phyloP scores from a whole-genome alignment of 2,329 filamentous ascomycete species.

The Didymella arachidicola region DNA sequence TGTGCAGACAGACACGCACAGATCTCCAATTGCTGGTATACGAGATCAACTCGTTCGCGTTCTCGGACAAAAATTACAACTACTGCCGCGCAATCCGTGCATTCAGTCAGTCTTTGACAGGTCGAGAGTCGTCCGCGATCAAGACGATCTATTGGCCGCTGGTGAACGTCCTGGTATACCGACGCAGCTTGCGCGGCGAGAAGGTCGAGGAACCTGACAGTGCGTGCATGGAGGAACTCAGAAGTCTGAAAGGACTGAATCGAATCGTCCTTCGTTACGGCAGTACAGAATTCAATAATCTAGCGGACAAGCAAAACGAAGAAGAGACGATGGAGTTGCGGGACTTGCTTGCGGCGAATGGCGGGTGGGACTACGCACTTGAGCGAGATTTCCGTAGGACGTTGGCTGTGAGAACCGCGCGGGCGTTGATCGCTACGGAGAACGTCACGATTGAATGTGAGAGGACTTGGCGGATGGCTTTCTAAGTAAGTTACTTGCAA shows the following conservation, averaged over 20 bases:
- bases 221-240: background rate
- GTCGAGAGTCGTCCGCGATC: background rate
- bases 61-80: slow-evolving; percentile 2
- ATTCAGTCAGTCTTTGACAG: background rate
- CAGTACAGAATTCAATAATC: background rate
- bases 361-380: background rate
- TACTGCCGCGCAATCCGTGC: slow-evolving; percentile 1
- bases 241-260: background rate
- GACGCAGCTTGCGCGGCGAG: slow-evolving; percentile 1
- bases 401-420: background rate
- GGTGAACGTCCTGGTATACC: background rate
- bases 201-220: background rate
- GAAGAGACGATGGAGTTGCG: background rate
- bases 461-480: background rate
- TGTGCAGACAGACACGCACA: slow-evolving; percentile 5
- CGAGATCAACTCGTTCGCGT: slow-evolving; percentile 8
- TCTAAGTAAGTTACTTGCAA: background rate
- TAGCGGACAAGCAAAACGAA: background rate
- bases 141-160: slow-evolving; percentile 6
- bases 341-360: background rate
- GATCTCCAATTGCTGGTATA: background rate
- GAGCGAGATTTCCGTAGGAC: slow-evolving; percentile 1
- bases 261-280: background rate
- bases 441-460: background rate
- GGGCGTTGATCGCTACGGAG: background rate